Base-by-base conservation (phyloP, 2,329 filamentous ascomycete species). In the Colletotrichum kahawae region DNA sequence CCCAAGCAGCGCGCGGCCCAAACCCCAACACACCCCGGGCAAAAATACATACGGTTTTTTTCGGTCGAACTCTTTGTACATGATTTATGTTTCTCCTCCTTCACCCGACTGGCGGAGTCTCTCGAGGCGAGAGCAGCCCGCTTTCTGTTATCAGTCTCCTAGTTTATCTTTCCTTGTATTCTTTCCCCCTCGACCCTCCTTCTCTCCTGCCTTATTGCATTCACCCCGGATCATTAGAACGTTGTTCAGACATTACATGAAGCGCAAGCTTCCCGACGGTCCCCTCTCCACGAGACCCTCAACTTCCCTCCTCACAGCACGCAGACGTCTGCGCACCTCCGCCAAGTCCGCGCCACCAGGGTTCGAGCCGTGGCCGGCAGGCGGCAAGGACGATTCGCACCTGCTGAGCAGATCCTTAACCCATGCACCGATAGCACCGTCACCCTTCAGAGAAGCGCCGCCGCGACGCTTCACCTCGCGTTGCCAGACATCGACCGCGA, bases 391-490 rank as follows among this genome's bases (percentile, higher is more conserved):
- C 33, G 83, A 82, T 75, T 91, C 90, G 75, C 89, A 90, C 65
- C 88, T 83, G 59, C 82, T 83, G 56, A 92, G 83, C 48, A 92
- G 82, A 34, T 91, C 89, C 27, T 84, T 83, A 31, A 90, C 85
- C 79, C 87, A 88, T 5, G 80, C 80, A 8, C 85, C 83, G 29
- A 88, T 84, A 9, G 82, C 80, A 2, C 82, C 83, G 7, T 81
- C 76, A 16, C 84, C 83, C 79, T 85, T 85, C 67, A 81, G 81
- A 48, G 81, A 80, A 13, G 77, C 78, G 59, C 85, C 87, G 65
- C 87, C 87, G 18, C 86, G 85, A 62, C 88, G 83, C 78, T 89
- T 87, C 7, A 88, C 83, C 71, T 90, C 88, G 29, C 85, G 84
- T 16, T 87, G 84, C 89, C 89, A 90, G 70, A 84, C 83, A 68